Percentiles rank a stretch among this genome's conserved stretches.
phyloP scores from a whole-genome alignment of 768 basidiomycete species.

The Strobilomyces echinocephalus region DNA sequence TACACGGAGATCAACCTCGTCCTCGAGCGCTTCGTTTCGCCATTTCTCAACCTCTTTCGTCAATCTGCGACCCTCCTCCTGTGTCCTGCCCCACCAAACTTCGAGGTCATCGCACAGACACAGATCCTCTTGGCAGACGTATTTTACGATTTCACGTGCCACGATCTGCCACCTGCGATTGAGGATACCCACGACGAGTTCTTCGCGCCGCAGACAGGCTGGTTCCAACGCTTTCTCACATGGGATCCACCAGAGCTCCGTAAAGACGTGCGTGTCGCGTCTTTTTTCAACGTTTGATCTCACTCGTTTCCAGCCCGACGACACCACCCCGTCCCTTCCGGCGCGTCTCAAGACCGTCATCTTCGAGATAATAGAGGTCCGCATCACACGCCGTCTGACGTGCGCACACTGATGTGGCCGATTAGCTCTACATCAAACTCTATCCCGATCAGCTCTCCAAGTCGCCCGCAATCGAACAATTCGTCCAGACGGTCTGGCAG shows the following conservation, averaged over 20 bases:
- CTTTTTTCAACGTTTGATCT: conserved; percentile 1
- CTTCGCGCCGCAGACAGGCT: conserved; percentile 64
- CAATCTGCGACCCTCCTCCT: conserved; percentile 55
- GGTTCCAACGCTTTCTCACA: conserved; percentile 74
- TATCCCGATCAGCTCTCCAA: conserved; percentile 74
- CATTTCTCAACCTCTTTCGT: conserved; percentile 82
- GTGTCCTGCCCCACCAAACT: conserved; percentile 33
- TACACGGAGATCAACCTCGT: conserved; percentile 92
- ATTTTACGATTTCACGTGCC: conserved; percentile 91
- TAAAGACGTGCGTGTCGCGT: conserved; percentile 50
- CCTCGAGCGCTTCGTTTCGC: conserved; percentile 72
- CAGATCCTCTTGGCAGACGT: conserved; percentile 80
- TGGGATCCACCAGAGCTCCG: conserved; percentile 72
- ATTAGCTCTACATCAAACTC: conserved; percentile 72
- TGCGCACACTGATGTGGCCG: neutral
- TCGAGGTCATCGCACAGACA: conserved; percentile 58
- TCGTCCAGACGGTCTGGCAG: conserved; percentile 89
- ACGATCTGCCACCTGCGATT: conserved; percentile 91
- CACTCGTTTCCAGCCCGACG: conserved; percentile 55
- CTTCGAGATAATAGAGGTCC: conserved; percentile 85
- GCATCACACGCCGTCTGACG: neutral
- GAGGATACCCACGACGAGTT: conserved; percentile 85
- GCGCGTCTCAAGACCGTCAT: conserved; percentile 86
- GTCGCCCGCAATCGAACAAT: conserved; percentile 57
- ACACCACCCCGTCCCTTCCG: conserved; percentile 77